Percentiles rank a stretch among this genome's conserved stretches.
These are phyloP conservation scores for Cordyceps tenuipes DNA, from an alignment of 2,329 filamentous ascomycete genomes.

Conservation along the genomic window DNA sequence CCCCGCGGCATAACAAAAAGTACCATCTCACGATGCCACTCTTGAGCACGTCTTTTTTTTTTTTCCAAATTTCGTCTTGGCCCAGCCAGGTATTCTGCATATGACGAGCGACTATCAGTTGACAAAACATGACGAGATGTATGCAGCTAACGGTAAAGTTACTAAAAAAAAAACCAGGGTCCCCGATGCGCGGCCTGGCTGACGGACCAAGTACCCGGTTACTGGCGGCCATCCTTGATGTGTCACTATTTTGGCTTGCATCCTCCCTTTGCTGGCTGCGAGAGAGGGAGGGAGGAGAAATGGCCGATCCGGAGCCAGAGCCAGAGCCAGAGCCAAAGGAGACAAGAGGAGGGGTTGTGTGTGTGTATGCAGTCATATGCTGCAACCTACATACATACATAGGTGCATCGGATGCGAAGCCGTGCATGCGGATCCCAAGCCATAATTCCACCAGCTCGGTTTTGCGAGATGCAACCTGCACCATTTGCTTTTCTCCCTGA, in stretches of 20 bases:
- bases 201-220: slow-evolving; percentile 1
- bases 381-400: neutral
- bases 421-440: slow-evolving; percentile 9
- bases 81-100: neutral
- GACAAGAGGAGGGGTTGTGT: neutral
- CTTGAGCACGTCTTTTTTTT: neutral
- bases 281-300: neutral
- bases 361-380: neutral
- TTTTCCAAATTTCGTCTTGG: neutral
- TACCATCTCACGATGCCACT: neutral
- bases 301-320: neutral
- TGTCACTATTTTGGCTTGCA: neutral
- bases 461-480: slow-evolving; percentile 2
- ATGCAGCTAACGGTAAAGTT: neutral
- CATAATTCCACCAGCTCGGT: slow-evolving; percentile 8
- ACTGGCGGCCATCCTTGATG: neutral
- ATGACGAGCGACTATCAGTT: neutral
- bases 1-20: neutral
- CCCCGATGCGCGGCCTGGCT: neutral
- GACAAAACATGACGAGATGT: neutral
- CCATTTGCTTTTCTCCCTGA: neutral
- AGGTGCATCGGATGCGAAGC: slow-evolving; percentile 3
- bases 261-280: neutral
- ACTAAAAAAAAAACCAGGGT: neutral
- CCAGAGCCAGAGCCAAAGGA: neutral